Percentiles rank a stretch among this genome's conserved stretches.
Conservation (phyloP, 192 early-diverging fungal genomes). For the Backusella mclennaniae region DNA sequence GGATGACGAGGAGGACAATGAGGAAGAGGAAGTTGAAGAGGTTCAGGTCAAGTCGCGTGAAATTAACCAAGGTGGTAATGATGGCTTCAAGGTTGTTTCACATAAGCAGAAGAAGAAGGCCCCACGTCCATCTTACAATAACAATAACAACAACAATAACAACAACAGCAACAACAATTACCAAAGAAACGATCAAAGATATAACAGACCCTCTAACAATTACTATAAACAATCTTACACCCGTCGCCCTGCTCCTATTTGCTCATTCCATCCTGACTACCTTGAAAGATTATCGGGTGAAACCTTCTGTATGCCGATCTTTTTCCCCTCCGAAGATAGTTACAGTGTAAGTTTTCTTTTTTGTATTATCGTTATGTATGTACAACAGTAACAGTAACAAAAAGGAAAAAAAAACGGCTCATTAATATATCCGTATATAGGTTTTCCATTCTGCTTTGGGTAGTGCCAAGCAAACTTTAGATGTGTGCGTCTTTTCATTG, state of each 20-base stretch:
- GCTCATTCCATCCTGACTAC: slow-evolving; percentile 12
- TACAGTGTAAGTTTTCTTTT: slow-evolving; percentile 20
- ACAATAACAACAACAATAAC: neutral
- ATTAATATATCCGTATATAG: slow-evolving; percentile 11
- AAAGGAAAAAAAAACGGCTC: neutral
- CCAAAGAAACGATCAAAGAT: neutral
- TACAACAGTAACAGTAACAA: neutral
- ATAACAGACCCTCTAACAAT: neutral
- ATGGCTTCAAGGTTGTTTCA: neutral
- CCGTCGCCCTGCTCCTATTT: neutral
- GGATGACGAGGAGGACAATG: neutral
- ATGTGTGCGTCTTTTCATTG: slow-evolving; percentile 68
- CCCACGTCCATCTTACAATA: neutral
- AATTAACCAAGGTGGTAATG: neutral
- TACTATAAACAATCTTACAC: neutral
- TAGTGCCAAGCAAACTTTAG: slow-evolving; percentile 51
- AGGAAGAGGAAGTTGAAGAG: neutral
- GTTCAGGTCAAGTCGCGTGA: slow-evolving; percentile 14
- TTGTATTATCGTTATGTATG: neutral
- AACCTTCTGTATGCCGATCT: slow-evolving; percentile 31
- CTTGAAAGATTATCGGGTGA: slow-evolving; percentile 16
- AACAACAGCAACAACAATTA: neutral
- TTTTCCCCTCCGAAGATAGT: slow-evolving; percentile 39
- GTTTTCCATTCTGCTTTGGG: slow-evolving; percentile 26
- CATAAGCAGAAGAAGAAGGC: slow-evolving; percentile 9